Evolutionary conservation across 768 basidiomycete genomes (phyloP).

Genomic region (Suillus weaverae): DNA sequence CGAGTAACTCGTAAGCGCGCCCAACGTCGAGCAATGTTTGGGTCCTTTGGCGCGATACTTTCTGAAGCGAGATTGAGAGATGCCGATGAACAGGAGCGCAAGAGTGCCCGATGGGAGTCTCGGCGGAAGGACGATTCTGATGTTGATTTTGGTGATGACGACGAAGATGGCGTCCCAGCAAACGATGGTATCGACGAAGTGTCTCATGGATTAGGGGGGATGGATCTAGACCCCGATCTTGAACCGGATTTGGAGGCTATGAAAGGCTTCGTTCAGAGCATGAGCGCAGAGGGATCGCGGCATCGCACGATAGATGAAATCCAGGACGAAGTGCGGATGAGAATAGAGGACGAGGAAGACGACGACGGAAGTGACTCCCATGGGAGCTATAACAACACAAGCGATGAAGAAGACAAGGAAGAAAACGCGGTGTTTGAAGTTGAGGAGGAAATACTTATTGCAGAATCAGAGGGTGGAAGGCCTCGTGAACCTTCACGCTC

Average conservation of each 20-base stretch:
- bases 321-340: slow-evolving; percentile 51
- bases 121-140: slow-evolving; percentile 66
- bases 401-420: slow-evolving; percentile 31
- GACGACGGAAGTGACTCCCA: slow-evolving; percentile 23
- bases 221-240: slow-evolving; percentile 66
- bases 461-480: slow-evolving; percentile 24
- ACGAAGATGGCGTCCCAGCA: slow-evolving; percentile 28
- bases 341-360: slow-evolving; percentile 46
- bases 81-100: slow-evolving; percentile 28
- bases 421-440: slow-evolving; percentile 41
- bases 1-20: slow-evolving; percentile 19
- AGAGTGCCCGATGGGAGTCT: slow-evolving; percentile 45
- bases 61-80: slow-evolving; percentile 52
- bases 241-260: slow-evolving; percentile 48
- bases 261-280: slow-evolving; percentile 52
- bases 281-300: slow-evolving; percentile 46
- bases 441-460: slow-evolving; percentile 50
- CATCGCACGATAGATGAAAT: slow-evolving; percentile 70
- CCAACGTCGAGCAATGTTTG: slow-evolving; percentile 36
- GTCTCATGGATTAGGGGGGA: slow-evolving; percentile 42
- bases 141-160: slow-evolving; percentile 61
- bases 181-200: slow-evolving; percentile 30
- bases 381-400: slow-evolving; percentile 28
- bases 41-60: slow-evolving; percentile 52
- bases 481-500: not conserved